phyloP scores from a whole-genome alignment of 1,284 basidiomycete species.

The Ustilago crameri region DNA sequence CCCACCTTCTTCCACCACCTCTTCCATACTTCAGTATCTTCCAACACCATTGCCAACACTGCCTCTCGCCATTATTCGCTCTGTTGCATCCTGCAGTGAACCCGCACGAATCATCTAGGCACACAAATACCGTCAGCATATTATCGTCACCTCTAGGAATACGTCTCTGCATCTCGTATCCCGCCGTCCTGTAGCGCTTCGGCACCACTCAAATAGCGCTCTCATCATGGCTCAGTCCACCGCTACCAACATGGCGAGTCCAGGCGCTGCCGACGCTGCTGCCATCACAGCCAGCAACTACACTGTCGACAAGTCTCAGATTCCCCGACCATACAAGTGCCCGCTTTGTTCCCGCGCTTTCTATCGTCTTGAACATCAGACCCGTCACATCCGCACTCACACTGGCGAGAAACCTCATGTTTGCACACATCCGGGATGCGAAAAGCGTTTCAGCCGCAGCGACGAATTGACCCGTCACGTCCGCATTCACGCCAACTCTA shows the following conservation, averaged over 20 bases:
- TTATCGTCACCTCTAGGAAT: neutral
- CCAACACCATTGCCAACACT: slow-evolving; percentile 1
- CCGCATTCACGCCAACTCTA: slow-evolving; percentile 80
- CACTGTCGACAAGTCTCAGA: slow-evolving; percentile 66
- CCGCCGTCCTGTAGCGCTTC: slow-evolving; percentile 30
- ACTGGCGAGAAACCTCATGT: slow-evolving; percentile 97
- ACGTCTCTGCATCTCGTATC: neutral
- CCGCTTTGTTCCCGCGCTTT: slow-evolving; percentile 66
- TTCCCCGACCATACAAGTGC: slow-evolving; percentile 67
- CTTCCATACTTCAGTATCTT: neutral
- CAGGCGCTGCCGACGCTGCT: slow-evolving; percentile 21
- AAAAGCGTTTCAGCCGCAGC: slow-evolving; percentile 95
- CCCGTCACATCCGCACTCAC: slow-evolving; percentile 95
- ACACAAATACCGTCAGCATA: no score
- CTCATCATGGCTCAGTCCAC: slow-evolving; percentile 37
- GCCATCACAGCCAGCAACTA: slow-evolving; percentile 45
- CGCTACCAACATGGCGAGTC: slow-evolving; percentile 32
- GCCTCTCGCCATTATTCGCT: neutral
- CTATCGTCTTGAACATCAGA: slow-evolving; percentile 73
- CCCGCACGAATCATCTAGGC: no score
- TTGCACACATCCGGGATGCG: slow-evolving; percentile 92
- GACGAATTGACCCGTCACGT: slow-evolving; percentile 97
- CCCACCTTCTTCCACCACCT: slow-evolving; percentile 1
- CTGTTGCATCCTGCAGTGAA: neutral
- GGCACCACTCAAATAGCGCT: slow-evolving; percentile 24